Conservation (phyloP, 306 rosid genomes). For the Cucumis cinereus region DNA sequence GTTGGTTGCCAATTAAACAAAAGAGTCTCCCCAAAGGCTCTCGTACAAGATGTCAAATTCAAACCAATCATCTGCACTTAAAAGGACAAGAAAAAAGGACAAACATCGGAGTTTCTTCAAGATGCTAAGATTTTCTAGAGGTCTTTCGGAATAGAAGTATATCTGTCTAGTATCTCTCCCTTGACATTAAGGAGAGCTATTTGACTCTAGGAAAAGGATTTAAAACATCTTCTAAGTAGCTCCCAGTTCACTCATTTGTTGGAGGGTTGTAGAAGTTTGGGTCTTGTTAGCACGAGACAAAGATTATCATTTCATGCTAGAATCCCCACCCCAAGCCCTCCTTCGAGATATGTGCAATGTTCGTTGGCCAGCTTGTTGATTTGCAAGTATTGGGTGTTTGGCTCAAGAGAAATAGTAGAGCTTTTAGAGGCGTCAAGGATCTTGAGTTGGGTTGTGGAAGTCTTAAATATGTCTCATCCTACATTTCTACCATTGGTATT, state of each 20-base stretch:
- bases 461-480: no score
- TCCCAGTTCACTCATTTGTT: neutral
- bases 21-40: neutral
- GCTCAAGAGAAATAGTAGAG: no score
- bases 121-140: neutral
- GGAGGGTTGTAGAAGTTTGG: neutral
- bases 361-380: no score
- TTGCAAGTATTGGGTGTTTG: no score
- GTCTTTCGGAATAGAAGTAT: neutral
- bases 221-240: neutral
- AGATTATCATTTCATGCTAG: neutral
- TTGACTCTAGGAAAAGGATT: neutral
- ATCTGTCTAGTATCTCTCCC: neutral
- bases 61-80: neutral
- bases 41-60: neutral
- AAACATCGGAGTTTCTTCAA: neutral
- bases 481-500: no score
- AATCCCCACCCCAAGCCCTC: no score
- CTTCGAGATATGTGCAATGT: no score
- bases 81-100: neutral
- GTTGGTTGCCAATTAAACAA: neutral
- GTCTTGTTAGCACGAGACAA: neutral
- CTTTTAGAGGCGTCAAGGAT: no score
- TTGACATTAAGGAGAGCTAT: neutral
- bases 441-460: no score